Conservation (phyloP, 2,329 filamentous ascomycete species). For the Stagonosporopsis cucurbitacearum region DNA sequence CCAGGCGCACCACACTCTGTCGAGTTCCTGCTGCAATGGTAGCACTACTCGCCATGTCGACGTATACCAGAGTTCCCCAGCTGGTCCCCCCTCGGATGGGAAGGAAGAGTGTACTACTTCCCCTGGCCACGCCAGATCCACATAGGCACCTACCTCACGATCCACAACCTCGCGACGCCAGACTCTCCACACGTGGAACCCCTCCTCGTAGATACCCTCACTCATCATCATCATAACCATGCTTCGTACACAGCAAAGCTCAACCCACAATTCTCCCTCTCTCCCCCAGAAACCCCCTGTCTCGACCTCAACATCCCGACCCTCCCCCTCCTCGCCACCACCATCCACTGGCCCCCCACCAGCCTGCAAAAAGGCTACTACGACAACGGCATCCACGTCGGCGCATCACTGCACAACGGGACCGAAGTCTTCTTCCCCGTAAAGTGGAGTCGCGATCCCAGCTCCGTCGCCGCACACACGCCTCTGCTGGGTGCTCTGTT, state of each 20-base stretch:
- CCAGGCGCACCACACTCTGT: neutral
- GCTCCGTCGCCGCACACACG: neutral
- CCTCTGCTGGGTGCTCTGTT: neutral
- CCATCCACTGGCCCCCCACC: neutral
- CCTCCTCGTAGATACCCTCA: too few relatives aligned
- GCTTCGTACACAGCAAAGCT: neutral
- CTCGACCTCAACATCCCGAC: neutral
- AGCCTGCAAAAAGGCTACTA: neutral
- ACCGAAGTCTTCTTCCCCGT: neutral
- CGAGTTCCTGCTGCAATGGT: neutral
- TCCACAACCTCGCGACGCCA: neutral
- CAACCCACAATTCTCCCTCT: neutral
- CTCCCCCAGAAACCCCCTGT: neutral
- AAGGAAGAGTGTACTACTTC: neutral
- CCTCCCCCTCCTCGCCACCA: neutral
- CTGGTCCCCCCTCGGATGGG: neutral
- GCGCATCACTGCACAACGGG: neutral
- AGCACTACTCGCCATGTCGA: neutral
- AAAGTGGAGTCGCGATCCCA: neutral
- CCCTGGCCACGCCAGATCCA: neutral
- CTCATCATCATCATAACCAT: too few relatives aligned
- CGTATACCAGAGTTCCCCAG: neutral
- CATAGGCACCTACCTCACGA: neutral
- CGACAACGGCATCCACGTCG: neutral
- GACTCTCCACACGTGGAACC: neutral